Evolutionary conservation across 1,284 basidiomycete species (phyloP).

Genomic region (Trichosporon sp.): DNA sequence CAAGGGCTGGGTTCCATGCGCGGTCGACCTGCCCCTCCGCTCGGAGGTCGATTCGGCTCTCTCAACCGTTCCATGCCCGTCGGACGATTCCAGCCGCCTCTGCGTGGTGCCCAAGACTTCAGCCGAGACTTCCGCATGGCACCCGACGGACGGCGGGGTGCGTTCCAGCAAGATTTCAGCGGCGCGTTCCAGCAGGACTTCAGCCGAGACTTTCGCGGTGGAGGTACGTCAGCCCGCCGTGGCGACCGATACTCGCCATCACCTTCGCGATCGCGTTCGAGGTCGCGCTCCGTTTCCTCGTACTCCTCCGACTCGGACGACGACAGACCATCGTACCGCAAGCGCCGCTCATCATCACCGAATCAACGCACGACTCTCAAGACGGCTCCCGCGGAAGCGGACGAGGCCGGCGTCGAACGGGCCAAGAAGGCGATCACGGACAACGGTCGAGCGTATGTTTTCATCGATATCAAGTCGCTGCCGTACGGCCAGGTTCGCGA

Average conservation of each 20-base stretch:
- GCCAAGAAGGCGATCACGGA: conserved; percentile 40
- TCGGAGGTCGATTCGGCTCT: conserved; percentile 33
- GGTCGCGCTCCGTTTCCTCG: conserved; percentile 31
- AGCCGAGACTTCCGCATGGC: conserved; percentile 15
- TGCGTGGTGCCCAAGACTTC: conserved; percentile 18
- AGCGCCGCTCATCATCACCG: conserved; percentile 18
- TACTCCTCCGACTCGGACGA: conserved; percentile 42
- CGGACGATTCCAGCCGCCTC: conserved; percentile 21
- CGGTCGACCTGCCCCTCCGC: conserved; percentile 27
- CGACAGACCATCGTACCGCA: conserved; percentile 37
- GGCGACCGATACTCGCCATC: conserved; percentile 31
- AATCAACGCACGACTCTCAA: conserved; percentile 28
- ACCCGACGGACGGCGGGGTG: background rate
- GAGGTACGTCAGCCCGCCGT: conserved; percentile 9
- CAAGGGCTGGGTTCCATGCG: background rate
- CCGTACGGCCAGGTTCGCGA: conserved; percentile 37
- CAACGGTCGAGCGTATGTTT: conserved; percentile 48
- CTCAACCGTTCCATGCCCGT: conserved; percentile 35
- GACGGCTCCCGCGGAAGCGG: conserved; percentile 26
- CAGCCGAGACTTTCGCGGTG: conserved; percentile 29
- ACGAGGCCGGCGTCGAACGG: conserved; percentile 39
- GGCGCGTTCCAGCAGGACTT: conserved; percentile 29
- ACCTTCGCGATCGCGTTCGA: conserved; percentile 23
- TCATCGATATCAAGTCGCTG: conserved; percentile 45
- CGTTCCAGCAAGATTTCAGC: conserved; percentile 18